Evolutionary conservation across 2,329 filamentous ascomycete species (phyloP), one percentile per base, ranked within the genome.

Genomic region (Alternaria conjuncta): DNA sequence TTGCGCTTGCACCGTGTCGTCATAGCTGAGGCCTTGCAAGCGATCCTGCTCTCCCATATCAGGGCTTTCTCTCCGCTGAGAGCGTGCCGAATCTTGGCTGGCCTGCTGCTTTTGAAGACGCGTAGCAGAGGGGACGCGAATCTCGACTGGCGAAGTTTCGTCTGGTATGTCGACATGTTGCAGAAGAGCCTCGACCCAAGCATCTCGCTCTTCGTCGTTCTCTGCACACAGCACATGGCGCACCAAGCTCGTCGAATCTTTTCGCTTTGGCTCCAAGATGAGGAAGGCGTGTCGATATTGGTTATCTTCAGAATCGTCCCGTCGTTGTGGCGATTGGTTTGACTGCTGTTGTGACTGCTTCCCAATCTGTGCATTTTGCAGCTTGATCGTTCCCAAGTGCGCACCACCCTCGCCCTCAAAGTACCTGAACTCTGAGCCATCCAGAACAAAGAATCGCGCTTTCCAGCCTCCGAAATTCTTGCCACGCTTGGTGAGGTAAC

Each of bases 401-500:
- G 93, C 89, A 47, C 96, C 96, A 53, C 95, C 94, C 4, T 93
- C 94, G 2, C 91, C 89, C 80, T 99, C 96, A 73, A 92, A 98
- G 78, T 99, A 99, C 73, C 92, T 94, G 72, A 99, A 82, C 61
- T 90, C 85, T 6, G 90, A 87, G 10, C 89, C 89, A 71, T 92
- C 88, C 4, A 92, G 82, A 13, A 90, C 85, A 73, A 92, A 92
- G 73, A 88, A 92, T 61, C 90, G 84, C 11, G 94, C 94, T 81
- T 99, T 99, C 96, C 96, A 99, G 53, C 96, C 96, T 55, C 96
- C 96, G 82, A 99, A 99, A 75, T 98, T 98, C 85, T 99, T 99
- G 53, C 96, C 96, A 71, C 92, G 89, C 83, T 99, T 99, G 2
- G 96, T 98, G 54, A 99, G 83, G 79, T 98, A 99, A 9, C 96